These are phyloP conservation scores for Botrytis hyacinthi DNA, from an alignment of 2,329 filamentous ascomycete genomes.

Conservation along the genomic window DNA sequence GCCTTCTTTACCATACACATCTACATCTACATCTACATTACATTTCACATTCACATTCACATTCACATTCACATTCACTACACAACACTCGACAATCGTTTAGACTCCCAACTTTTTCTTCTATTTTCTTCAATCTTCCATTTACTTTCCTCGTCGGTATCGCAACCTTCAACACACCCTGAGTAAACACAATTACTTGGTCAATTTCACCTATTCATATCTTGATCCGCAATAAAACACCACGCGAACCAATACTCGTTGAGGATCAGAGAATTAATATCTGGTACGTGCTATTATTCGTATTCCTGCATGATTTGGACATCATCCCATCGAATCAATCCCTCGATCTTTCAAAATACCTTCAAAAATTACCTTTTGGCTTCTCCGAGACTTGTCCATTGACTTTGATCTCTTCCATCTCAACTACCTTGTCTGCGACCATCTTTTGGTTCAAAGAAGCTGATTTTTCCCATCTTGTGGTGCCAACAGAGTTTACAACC, in stretches of 20 bases:
- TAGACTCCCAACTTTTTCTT: neutral
- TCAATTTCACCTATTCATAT: neutral
- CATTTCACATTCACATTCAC: neutral
- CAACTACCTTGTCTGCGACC: neutral
- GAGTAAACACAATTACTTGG: neutral
- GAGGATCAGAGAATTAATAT: conserved; percentile 14
- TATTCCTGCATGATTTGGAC: conserved; percentile 23
- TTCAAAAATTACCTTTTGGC: neutral
- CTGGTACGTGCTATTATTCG: conserved; percentile 20
- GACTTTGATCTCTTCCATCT: neutral
- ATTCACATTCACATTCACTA: neutral
- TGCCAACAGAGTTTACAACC: conserved; percentile 14
- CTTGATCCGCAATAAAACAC: conserved; percentile 7
- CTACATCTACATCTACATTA: neutral
- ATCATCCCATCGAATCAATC: conserved; percentile 16
- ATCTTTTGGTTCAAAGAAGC: neutral
- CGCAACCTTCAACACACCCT: neutral
- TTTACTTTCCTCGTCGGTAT: neutral
- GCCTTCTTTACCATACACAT: neutral
- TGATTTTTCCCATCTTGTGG: conserved; percentile 8
- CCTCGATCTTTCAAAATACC: conserved; percentile 1
- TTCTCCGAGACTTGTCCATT: neutral
- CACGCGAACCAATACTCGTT: conserved; percentile 17
- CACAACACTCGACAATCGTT: neutral
- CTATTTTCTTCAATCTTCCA: neutral